A percentile compares a stretch with the other conserved stretches of the same genome.
phyloP scores from a whole-genome alignment of 164 flowering plant genomes.

The Platanus orientalis region DNA sequence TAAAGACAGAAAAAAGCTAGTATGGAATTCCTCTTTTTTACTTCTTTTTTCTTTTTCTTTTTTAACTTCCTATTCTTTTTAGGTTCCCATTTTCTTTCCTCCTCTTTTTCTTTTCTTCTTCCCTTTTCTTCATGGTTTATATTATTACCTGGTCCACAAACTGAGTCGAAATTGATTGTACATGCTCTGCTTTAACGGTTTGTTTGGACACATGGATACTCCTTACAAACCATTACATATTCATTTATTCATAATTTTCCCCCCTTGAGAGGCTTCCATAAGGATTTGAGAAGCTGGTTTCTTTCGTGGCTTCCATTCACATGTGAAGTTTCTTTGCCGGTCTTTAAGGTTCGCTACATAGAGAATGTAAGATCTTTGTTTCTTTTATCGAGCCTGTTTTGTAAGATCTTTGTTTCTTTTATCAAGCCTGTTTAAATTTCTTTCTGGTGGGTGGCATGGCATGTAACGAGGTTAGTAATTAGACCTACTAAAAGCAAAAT shows the following conservation, averaged over 20 bases:
- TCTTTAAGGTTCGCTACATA: not conserved
- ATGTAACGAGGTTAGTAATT: too few relatives aligned
- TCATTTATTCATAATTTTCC: constrained; percentile 20
- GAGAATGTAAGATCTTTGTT: not conserved
- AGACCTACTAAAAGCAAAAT: too few relatives aligned
- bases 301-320: constrained; percentile 25
- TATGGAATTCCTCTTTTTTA: constrained; percentile 11
- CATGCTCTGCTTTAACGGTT: constrained; percentile 28
- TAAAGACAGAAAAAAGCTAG: constrained; percentile 42
- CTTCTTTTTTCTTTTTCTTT: constrained; percentile 28
- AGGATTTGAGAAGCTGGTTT: constrained; percentile 39
- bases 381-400: too few relatives aligned
- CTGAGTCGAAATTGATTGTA: constrained; percentile 29
- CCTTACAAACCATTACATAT: constrained; percentile 21
- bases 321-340: constrained; percentile 14
- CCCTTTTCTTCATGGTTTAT: not conserved
- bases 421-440: too few relatives aligned
- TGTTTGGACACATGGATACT: constrained; percentile 24
- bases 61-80: not conserved
- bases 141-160: constrained; percentile 13
- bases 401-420: too few relatives aligned
- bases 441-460: too few relatives aligned
- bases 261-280: constrained; percentile 31
- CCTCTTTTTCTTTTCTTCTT: not conserved
- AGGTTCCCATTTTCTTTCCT: not conserved